Base-by-base conservation (phyloP, 768 basidiomycete species). In the Hebeloma cylindrosporum region DNA sequence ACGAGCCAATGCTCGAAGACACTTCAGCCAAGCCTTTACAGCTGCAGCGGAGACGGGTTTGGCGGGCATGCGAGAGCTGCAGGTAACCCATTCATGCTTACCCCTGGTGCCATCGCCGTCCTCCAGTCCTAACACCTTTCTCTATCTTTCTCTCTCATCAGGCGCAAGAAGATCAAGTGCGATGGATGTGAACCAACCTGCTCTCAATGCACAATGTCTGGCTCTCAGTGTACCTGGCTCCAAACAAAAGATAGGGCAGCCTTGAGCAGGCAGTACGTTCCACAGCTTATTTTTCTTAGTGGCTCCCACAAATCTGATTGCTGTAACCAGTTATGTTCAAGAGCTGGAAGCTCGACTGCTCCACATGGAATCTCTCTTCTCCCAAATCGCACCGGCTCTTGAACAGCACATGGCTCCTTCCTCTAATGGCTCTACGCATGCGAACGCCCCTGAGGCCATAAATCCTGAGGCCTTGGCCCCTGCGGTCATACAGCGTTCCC, bases 121-220 rank as follows among this genome's bases (percentile, higher is more conserved):
- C 34, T 20, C 46, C 49, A 42, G 49, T 33, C 45, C 40, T 52
- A 26, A 31, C 36, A 30, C 39, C 51, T 37, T 47, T 35, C 42
- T 45, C 45, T 43, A 43, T 52, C 40, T 43, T 43, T 45, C 50
- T 52, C 43, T 54, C 29, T 45, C 31, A 40, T 25, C 63, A 90
- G 90, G 50, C 82, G 88, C 53, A 92, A 92, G 79, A 93, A 93
- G 76, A 91, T 93, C 62, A 93, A 93, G 64, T 93, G 90, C 66
- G 90, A 93, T 69, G 90, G 90, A 52, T 78, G 72, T 57, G 90
- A 93, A 60, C 90, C 90, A 9, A 85, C 83, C 8, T 93, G 90
- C 56, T 84, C 87, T 0, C 90, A 92, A 59, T 93, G 90, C 60
- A 62, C 78, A 13, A 69, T 79, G 31, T 85, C 88, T 5, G 81